Conservation (phyloP, 179 eudicot species). For the Corrigiola litoralis region DNA sequence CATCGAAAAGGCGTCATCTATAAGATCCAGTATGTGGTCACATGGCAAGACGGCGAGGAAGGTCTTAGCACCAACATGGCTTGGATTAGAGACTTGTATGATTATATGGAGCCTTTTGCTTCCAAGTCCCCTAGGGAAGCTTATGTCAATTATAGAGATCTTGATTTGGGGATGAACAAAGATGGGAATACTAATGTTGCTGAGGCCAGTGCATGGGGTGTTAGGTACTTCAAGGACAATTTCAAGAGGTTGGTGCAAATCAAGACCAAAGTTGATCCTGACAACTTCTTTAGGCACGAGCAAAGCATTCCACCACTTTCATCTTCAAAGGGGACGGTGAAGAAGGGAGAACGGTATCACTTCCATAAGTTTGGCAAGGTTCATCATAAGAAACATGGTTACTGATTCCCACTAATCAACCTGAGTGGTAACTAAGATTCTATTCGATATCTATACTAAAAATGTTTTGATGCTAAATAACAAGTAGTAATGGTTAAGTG, state of each 20-base stretch:
- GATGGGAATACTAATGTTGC: slow-evolving; percentile 19
- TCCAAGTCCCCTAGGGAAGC: slow-evolving; percentile 53
- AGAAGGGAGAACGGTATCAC: not conserved
- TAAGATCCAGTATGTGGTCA: slow-evolving; percentile 39
- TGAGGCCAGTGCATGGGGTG: slow-evolving; percentile 45
- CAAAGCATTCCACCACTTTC: slow-evolving; percentile 29
- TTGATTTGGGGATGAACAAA: slow-evolving; percentile 45
- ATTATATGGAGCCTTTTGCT: slow-evolving; percentile 48
- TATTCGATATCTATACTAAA: not conserved
- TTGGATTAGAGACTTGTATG: slow-evolving; percentile 45
- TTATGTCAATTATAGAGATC: slow-evolving; percentile 53
- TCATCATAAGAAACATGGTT: slow-evolving; percentile 21
- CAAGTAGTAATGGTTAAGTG: slow-evolving; percentile 2
- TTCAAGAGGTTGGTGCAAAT: slow-evolving; percentile 36
- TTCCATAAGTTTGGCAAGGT: slow-evolving; percentile 16
- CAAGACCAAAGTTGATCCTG: slow-evolving; percentile 40
- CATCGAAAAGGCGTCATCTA: slow-evolving; percentile 51
- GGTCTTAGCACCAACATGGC: slow-evolving; percentile 21
- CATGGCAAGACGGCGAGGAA: slow-evolving; percentile 32
- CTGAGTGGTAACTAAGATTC: not conserved
- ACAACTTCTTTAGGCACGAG: slow-evolving; percentile 30
- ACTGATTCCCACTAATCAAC: not conserved
- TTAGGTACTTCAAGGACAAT: slow-evolving; percentile 37
- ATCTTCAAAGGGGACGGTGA: not conserved
- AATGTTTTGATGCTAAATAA: not conserved